A percentile compares a stretch with the other conserved stretches of the same genome.
phyloP scores from a whole-genome alignment of 208 protist species.

The Trypanosoma congolense region DNA sequence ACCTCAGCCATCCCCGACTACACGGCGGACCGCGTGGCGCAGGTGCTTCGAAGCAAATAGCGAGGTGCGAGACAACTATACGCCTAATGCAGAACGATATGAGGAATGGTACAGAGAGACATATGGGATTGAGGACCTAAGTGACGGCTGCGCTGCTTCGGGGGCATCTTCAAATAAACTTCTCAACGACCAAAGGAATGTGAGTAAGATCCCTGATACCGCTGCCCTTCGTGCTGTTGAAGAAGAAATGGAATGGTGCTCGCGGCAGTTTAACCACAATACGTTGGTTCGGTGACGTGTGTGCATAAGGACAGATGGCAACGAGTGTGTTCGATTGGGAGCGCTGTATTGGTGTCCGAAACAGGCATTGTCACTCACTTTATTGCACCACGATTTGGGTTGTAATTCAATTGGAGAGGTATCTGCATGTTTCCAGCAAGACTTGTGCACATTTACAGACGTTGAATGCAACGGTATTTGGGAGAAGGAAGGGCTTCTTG shows the following conservation, averaged over 20 bases:
- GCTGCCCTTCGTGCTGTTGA: slow-evolving; percentile 28
- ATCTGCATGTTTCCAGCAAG: too few relatives aligned
- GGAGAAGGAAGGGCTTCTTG: too few relatives aligned
- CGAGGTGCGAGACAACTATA: slow-evolving; percentile 58
- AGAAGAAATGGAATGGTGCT: slow-evolving; percentile 58
- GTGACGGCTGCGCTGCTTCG: slow-evolving; percentile 58
- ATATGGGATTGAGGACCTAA: slow-evolving; percentile 61
- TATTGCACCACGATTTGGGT: too few relatives aligned
- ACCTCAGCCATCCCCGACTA: slow-evolving; percentile 25
- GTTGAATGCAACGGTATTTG: too few relatives aligned
- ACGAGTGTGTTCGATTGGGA: slow-evolving; percentile 7
- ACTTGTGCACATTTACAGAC: too few relatives aligned
- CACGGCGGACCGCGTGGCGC: slow-evolving; percentile 38
- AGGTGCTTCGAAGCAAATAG: slow-evolving; percentile 51
- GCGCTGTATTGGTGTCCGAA: neutral
- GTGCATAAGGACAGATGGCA: neutral
- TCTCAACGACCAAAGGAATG: slow-evolving; percentile 48
- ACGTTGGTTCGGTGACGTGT: slow-evolving; percentile 36
- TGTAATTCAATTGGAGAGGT: too few relatives aligned
- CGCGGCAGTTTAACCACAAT: slow-evolving; percentile 53
- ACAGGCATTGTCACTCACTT: too few relatives aligned
- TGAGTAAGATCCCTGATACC: slow-evolving; percentile 33
- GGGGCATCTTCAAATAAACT: slow-evolving; percentile 52
- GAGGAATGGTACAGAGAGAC: slow-evolving; percentile 75
- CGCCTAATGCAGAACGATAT: slow-evolving; percentile 53